phyloP scores from a whole-genome alignment of 768 basidiomycete genomes.

The Hypholoma sublateritium region DNA sequence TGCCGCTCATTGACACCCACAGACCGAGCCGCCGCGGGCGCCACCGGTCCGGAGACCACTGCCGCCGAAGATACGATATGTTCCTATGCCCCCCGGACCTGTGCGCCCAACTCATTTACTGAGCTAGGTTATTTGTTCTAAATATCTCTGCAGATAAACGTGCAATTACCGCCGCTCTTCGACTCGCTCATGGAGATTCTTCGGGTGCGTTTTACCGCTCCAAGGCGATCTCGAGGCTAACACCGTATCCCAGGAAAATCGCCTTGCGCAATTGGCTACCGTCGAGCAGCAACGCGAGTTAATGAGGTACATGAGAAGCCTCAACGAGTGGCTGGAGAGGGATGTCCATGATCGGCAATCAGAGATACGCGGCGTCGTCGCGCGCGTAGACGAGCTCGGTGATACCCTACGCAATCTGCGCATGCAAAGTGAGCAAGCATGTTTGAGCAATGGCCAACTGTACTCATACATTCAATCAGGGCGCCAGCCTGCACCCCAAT shows the following conservation, averaged over 20 bases:
- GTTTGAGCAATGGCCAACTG: not conserved
- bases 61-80: too few species aligned
- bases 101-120: constrained; percentile 38
- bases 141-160: constrained; percentile 44
- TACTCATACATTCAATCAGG: not conserved
- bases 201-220: constrained; percentile 41
- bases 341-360: constrained; percentile 80
- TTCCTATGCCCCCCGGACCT: constrained; percentile 52
- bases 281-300: constrained; percentile 79
- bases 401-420: constrained; percentile 38
- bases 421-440: constrained; percentile 26
- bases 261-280: constrained; percentile 68
- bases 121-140: not conserved
- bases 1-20: not conserved
- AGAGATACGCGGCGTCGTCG: constrained; percentile 66
- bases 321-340: constrained; percentile 79
- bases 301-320: constrained; percentile 72
- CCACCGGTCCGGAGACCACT: constrained; percentile 23
- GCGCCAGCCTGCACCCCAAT: constrained; percentile 5
- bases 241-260: constrained; percentile 59
- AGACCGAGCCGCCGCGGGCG: not conserved
- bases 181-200: constrained; percentile 70
- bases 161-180: constrained; percentile 62
- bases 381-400: constrained; percentile 54
- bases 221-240: not conserved